These are phyloP conservation scores for Magnolia kwangsiensis DNA, from an alignment of 164 flowering plant species.

Conservation along the genomic window DNA sequence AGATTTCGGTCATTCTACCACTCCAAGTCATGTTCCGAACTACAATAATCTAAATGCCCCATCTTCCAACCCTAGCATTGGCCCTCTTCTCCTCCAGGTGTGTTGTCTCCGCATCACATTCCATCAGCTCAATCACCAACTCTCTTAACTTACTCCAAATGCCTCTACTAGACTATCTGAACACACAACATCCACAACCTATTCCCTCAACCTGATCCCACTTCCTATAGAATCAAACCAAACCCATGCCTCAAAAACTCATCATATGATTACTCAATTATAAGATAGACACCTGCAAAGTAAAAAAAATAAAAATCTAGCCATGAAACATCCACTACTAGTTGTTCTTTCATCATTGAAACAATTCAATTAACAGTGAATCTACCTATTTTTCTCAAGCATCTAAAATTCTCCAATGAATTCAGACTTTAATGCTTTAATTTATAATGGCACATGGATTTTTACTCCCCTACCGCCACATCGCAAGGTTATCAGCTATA, in stretches of 20 bases:
- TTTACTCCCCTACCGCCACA: no score
- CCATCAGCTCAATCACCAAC: neutral
- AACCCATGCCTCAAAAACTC: neutral
- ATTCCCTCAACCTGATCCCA: neutral
- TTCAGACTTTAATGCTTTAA: neutral
- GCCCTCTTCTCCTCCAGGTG: neutral
- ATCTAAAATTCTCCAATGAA: neutral
- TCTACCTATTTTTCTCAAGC: neutral
- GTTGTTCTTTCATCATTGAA: no score
- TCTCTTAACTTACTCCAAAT: neutral
- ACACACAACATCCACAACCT: neutral
- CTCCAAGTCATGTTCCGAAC: no score
- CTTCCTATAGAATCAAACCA: neutral
- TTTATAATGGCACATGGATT: neutral
- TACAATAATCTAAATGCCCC: neutral
- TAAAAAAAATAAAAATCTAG: neutral
- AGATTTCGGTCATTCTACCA: no score
- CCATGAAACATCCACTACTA: neutral
- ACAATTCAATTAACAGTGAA: neutral
- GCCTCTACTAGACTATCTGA: neutral
- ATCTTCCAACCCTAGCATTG: neutral
- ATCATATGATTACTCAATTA: neutral
- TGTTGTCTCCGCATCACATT: neutral
- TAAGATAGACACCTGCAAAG: neutral
- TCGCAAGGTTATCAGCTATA: neutral